These are phyloP conservation scores for Takakia lepidozioides DNA, from an alignment of 225 moss, liverwort and hornwort genomes.

Conservation along the genomic window DNA sequence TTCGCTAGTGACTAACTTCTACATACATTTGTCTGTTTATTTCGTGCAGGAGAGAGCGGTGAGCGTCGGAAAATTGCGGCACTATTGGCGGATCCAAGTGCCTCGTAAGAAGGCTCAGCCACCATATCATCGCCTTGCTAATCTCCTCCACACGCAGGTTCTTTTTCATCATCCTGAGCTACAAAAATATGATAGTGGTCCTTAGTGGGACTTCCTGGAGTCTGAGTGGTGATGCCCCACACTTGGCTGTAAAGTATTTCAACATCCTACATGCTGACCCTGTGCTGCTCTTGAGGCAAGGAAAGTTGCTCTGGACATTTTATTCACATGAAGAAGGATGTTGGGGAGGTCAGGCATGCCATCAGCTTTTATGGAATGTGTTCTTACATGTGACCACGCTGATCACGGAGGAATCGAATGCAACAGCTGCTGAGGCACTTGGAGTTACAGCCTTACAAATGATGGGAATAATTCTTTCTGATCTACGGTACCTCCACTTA, in stretches of 20 bases:
- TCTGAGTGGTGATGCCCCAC: too few relatives aligned
- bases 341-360: slow-evolving; percentile 58
- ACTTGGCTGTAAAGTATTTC: too few relatives aligned
- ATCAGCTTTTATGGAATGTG: slow-evolving; percentile 90
- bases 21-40: too few relatives aligned
- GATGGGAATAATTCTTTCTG: slow-evolving; percentile 69
- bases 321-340: too few relatives aligned
- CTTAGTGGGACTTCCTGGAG: too few relatives aligned
- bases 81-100: slow-evolving; percentile 45
- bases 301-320: too few relatives aligned
- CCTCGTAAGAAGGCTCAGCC: slow-evolving; percentile 21
- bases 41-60: slow-evolving; percentile 67
- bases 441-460: slow-evolving; percentile 89
- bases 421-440: slow-evolving; percentile 81
- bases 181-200: too few relatives aligned
- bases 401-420: slow-evolving; percentile 61
- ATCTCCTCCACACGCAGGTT: slow-evolving; percentile 58
- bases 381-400: slow-evolving; percentile 67
- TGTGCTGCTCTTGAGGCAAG: too few relatives aligned
- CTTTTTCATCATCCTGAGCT: too few relatives aligned
- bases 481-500: slow-evolving; percentile 48
- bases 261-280: too few relatives aligned
- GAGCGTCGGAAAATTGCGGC: slow-evolving; percentile 36
- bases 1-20: too few relatives aligned
- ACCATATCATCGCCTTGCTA: slow-evolving; percentile 50